Conservation (phyloP, 495 filamentous ascomycete species). For the Neurospora sp. region DNA sequence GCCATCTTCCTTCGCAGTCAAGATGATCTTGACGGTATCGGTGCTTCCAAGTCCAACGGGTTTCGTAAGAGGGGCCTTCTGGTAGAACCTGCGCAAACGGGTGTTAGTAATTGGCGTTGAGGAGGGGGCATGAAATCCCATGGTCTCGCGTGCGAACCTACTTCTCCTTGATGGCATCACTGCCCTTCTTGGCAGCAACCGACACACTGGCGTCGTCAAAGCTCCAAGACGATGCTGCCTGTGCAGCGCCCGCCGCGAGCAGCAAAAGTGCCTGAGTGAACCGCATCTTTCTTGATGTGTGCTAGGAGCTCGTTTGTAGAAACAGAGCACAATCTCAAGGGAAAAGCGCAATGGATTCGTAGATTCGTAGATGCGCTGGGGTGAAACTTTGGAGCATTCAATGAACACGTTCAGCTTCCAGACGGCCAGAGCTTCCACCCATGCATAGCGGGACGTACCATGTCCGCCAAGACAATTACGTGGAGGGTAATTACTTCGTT, state of each 20-base stretch:
- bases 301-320: slow-evolving; percentile 3
- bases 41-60: slow-evolving; percentile 53
- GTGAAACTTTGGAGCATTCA: background rate
- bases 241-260: slow-evolving; percentile 32
- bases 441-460: slow-evolving; percentile 2
- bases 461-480: slow-evolving; percentile 9
- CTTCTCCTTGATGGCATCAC: slow-evolving; percentile 63
- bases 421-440: slow-evolving; percentile 2
- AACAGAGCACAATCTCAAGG: background rate
- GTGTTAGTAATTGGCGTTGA: background rate
- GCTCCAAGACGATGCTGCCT: slow-evolving; percentile 68
- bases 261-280: slow-evolving; percentile 38
- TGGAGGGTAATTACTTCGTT: background rate
- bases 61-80: slow-evolving; percentile 51
- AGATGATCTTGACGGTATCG: slow-evolving; percentile 70
- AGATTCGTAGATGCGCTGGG: background rate
- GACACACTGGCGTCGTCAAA: slow-evolving; percentile 78
- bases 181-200: slow-evolving; percentile 58
- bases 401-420: slow-evolving; percentile 24
- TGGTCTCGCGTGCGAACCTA: slow-evolving; percentile 28
- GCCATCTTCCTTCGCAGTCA: slow-evolving; percentile 71
- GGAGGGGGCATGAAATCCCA: background rate
- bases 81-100: slow-evolving; percentile 43
- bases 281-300: slow-evolving; percentile 30
- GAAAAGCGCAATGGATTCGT: background rate